Conservation (phyloP, 2,329 filamentous ascomycete genomes). For the Aspergillus unguis region DNA sequence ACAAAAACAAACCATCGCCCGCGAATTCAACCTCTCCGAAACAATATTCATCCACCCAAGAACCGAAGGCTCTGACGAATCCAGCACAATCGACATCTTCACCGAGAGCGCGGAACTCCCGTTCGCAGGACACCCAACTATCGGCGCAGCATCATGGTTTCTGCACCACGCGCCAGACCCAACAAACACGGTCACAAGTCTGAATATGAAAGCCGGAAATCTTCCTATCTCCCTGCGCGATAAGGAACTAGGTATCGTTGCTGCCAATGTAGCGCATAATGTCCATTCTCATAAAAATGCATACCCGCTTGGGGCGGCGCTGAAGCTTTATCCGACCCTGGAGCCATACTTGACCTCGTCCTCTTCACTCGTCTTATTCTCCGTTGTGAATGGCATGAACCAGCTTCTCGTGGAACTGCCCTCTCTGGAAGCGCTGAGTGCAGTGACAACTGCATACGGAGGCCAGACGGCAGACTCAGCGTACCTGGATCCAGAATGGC, state of each 20-base stretch:
- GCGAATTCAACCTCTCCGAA: slow-evolving; percentile 59
- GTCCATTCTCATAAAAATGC: slow-evolving; percentile 32
- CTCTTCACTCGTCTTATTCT: slow-evolving; percentile 29
- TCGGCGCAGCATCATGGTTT: slow-evolving; percentile 53
- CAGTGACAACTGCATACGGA: slow-evolving; percentile 23
- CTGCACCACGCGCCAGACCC: slow-evolving; percentile 21
- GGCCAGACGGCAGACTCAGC: slow-evolving; percentile 19
- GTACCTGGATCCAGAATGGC: slow-evolving; percentile 36
- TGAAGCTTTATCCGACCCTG: slow-evolving; percentile 28
- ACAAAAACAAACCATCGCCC: slow-evolving; percentile 53
- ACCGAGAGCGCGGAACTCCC: slow-evolving; percentile 50
- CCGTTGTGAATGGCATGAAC: slow-evolving; percentile 41
- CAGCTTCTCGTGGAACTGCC: slow-evolving; percentile 65
- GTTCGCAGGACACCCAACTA: slow-evolving; percentile 58
- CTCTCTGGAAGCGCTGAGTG: slow-evolving; percentile 56
- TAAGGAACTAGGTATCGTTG: slow-evolving; percentile 18
- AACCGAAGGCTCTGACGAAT: slow-evolving; percentile 10
- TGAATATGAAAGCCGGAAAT: slow-evolving; percentile 57
- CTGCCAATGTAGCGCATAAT: slow-evolving; percentile 36
- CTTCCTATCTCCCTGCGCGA: slow-evolving; percentile 45
- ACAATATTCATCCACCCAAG: slow-evolving; percentile 51
- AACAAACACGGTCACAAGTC: slow-evolving; percentile 24
- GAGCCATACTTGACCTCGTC: slow-evolving; percentile 16
- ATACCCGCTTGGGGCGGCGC: slow-evolving; percentile 23
- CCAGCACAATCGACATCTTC: slow-evolving; percentile 52